Evolutionary conservation across 192 early-diverging fungal genomes (phyloP).

Genomic region (Ambispora gerdemannii): DNA sequence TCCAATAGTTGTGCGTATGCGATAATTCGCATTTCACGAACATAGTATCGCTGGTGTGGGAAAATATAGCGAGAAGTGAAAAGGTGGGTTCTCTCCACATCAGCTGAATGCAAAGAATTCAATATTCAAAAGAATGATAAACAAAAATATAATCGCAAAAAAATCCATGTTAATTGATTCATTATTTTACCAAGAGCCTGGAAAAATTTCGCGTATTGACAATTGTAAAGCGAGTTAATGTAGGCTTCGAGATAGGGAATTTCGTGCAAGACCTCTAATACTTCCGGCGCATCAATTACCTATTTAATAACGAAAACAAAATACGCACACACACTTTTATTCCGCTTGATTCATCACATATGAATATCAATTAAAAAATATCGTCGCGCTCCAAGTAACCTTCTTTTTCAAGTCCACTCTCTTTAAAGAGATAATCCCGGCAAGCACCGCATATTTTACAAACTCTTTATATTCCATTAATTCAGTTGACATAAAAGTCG

Average conservation of each 20-base stretch:
- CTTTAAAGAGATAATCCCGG: slow-evolving; percentile 81
- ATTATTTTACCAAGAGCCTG: slow-evolving; percentile 61
- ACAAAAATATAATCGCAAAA: no score
- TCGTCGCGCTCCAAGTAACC: no score
- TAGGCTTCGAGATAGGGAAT: slow-evolving; percentile 83
- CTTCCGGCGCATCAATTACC: slow-evolving; percentile 93
- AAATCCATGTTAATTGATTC: background rate
- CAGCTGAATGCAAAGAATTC: no score
- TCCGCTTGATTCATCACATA: no score
- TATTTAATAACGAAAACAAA: no score
- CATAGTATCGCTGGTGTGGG: slow-evolving; percentile 88
- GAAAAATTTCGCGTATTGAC: slow-evolving; percentile 94
- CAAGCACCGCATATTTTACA: slow-evolving; percentile 89
- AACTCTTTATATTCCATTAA: slow-evolving; percentile 97
- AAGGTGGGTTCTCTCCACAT: slow-evolving; percentile 71
- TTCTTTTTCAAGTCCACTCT: slow-evolving; percentile 94
- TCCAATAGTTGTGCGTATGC: slow-evolving; percentile 95
- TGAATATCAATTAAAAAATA: no score
- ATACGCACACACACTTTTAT: no score
- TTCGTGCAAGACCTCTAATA: slow-evolving; percentile 90
- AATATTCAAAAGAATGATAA: no score
- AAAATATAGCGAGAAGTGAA: slow-evolving; percentile 77
- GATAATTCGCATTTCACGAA: slow-evolving; percentile 97
- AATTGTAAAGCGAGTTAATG: slow-evolving; percentile 84
- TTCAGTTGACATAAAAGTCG: slow-evolving; percentile 95